Percentiles rank a stretch among this genome's conserved stretches.
Conservation (phyloP, 169 alveolate genomes). For the Cryptosporidium baileyi region DNA sequence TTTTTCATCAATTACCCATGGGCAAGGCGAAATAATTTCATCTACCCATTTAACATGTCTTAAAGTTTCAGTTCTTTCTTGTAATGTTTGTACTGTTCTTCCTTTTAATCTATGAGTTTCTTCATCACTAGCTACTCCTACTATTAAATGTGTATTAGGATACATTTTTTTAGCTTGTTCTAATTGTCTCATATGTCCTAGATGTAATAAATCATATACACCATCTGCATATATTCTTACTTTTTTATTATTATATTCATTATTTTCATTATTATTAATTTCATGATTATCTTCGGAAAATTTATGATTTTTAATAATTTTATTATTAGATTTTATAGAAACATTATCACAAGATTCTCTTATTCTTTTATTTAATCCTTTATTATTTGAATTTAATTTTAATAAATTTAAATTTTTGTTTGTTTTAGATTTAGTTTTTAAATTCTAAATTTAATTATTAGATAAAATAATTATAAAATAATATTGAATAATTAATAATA, state of each 20-base stretch:
- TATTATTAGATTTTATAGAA: not conserved
- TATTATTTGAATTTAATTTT: too few relatives aligned
- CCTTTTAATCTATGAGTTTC: conserved; percentile 93
- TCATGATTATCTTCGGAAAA: not conserved
- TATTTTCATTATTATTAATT: not conserved
- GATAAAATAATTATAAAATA: too few relatives aligned
- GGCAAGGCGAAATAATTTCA: conserved; percentile 96
- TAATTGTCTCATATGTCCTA: conserved; percentile 95
- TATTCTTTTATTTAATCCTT: too few relatives aligned
- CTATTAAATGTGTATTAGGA: conserved; percentile 89
- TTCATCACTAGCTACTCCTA: conserved; percentile 95
- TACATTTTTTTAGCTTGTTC: conserved; percentile 95
- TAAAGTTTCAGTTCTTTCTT: conserved; percentile 92
- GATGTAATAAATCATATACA: conserved; percentile 94
- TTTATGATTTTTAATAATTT: not conserved
- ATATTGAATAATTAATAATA: too few relatives aligned
- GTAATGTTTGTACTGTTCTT: conserved; percentile 90
- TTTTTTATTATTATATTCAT: conserved; percentile 76
- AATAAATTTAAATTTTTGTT: too few relatives aligned
- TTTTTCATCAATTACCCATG: conserved; percentile 91
- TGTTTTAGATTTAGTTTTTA: too few relatives aligned
- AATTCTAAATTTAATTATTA: too few relatives aligned
- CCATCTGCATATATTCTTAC: conserved; percentile 88
- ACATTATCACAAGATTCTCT: too few relatives aligned
- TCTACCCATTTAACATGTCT: conserved; percentile 96